Evolutionary conservation across 75 land plant species (phyloP).

Genomic region (Pseudotsuga menziesii): DNA sequence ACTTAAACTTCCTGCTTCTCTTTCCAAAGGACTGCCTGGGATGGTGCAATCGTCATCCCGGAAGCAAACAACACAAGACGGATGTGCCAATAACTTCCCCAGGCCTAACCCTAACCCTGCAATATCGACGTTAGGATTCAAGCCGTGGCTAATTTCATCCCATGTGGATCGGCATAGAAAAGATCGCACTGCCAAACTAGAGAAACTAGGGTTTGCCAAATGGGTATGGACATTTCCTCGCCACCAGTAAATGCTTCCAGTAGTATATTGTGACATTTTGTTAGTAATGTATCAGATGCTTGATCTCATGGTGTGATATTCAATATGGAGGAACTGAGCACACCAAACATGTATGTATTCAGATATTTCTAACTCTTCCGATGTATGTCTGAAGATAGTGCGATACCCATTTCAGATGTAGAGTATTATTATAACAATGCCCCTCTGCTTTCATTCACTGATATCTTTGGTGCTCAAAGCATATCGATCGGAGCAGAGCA

Average conservation of each 20-base stretch:
- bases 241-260: constrained; percentile 1
- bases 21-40: constrained; percentile 26
- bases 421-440: too few species aligned
- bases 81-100: not conserved
- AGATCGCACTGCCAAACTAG: not conserved
- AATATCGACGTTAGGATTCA: not conserved
- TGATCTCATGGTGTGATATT: too few species aligned
- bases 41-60: constrained; percentile 39
- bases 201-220: not conserved
- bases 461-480: too few species aligned
- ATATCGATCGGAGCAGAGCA: too few species aligned
- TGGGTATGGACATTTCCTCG: not conserved
- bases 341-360: too few species aligned
- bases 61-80: constrained; percentile 19
- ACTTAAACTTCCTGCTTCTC: constrained; percentile 17
- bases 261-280: not conserved
- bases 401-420: too few species aligned
- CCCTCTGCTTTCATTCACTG: too few species aligned
- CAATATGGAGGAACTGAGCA: too few species aligned
- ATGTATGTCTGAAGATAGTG: too few species aligned
- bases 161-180: not conserved
- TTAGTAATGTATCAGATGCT: too few species aligned
- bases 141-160: not conserved
- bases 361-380: too few species aligned
- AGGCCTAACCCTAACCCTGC: not conserved